A percentile compares a stretch with the other conserved stretches of the same genome.
Evolutionary conservation across 768 basidiomycete species (phyloP).

Genomic region (Tylopilus subfusipes): DNA sequence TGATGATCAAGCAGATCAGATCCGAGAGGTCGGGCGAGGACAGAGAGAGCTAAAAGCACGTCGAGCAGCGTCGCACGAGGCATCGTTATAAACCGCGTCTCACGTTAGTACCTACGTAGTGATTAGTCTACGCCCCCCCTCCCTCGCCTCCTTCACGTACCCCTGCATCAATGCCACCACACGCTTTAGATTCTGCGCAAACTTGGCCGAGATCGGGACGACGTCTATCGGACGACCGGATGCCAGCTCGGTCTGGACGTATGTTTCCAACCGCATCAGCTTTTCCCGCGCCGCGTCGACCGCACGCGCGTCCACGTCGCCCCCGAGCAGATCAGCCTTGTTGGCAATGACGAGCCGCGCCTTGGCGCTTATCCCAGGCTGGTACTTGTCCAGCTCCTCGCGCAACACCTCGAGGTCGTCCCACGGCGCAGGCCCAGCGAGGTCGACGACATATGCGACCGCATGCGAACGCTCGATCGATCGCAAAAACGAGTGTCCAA

Average conservation of each 20-base stretch:
- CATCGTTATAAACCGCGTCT: too few relatives aligned
- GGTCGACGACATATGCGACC: conserved; percentile 89
- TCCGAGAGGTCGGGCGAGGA: background rate
- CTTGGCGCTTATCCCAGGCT: conserved; percentile 71
- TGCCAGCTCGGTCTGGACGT: conserved; percentile 47
- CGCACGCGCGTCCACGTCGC: conserved; percentile 41
- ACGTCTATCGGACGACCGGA: conserved; percentile 50
- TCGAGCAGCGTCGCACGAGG: too few relatives aligned
- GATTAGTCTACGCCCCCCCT: background rate
- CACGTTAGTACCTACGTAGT: too few relatives aligned
- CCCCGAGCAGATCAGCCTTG: conserved; percentile 84
- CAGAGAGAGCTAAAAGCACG: too few relatives aligned
- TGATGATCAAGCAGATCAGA: background rate
- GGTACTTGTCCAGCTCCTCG: conserved; percentile 82
- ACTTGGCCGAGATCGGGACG: conserved; percentile 83
- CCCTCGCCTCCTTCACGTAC: conserved; percentile 56
- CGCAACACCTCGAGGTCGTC: conserved; percentile 68
- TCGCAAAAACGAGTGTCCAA: conserved; percentile 91
- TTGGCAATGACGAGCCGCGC: conserved; percentile 86
- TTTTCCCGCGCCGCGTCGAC: conserved; percentile 56
- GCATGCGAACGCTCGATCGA: conserved; percentile 90
- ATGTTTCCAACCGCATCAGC: conserved; percentile 52
- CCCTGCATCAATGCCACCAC: conserved; percentile 64
- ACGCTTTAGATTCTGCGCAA: conserved; percentile 70
- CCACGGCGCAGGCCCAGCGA: conserved; percentile 71